Evolutionary conservation across 2,329 filamentous ascomycete genomes (phyloP).

Genomic region (Ophiostoma novo-ulmi): DNA sequence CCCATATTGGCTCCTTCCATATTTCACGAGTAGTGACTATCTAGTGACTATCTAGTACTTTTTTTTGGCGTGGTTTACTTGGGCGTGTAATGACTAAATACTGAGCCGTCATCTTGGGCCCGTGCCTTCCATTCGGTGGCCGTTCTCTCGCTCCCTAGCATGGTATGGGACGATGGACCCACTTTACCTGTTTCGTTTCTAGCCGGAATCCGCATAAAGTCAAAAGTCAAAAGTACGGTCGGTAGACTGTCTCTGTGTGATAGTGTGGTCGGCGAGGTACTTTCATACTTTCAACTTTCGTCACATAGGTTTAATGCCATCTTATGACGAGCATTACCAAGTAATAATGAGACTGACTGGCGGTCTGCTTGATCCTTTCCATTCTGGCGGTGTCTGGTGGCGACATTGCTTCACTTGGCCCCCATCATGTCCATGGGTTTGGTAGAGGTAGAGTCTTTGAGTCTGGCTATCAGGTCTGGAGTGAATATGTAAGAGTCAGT

Average conservation of each 20-base stretch:
- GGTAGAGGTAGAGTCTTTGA: background rate
- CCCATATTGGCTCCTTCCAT: background rate
- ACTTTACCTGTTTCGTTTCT: constrained; percentile 17
- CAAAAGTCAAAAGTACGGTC: background rate
- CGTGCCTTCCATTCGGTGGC: constrained; percentile 11
- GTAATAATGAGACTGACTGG: background rate
- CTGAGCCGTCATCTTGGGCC: constrained; percentile 16
- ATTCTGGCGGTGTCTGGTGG: constrained; percentile 18
- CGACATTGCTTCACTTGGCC: constrained; percentile 10
- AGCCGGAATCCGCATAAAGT: background rate
- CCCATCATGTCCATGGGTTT: background rate
- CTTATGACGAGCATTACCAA: background rate
- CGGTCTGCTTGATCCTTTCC: constrained; percentile 9
- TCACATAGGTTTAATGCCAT: background rate
- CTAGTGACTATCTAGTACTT: background rate
- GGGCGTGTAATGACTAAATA: background rate
- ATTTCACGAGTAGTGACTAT: background rate
- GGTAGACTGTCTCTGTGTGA: background rate
- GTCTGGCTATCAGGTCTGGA: too few relatives aligned
- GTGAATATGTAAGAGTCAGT: background rate
- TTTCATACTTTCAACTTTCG: background rate
- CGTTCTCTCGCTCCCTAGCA: background rate
- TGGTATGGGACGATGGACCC: constrained; percentile 1
- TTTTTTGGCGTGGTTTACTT: constrained; percentile 5
- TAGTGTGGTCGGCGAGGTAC: background rate